Evolutionary conservation across 2,329 filamentous ascomycete genomes (phyloP).

Genomic region (Cladosporium austrohemisphaericum): DNA sequence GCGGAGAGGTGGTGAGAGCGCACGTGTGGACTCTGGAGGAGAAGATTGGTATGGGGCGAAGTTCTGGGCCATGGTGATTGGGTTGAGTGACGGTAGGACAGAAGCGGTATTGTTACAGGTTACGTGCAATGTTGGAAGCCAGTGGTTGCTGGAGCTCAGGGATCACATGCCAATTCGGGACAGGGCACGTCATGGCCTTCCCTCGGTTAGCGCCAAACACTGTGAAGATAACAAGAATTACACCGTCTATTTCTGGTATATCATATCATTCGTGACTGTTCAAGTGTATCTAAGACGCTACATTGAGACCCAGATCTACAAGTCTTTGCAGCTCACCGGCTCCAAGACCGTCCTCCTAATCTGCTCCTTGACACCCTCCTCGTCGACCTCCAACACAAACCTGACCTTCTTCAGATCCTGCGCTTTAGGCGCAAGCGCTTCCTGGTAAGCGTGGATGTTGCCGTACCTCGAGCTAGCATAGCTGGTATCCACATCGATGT

Average conservation of each 20-base stretch:
- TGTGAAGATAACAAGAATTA: too few species aligned
- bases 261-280: too few species aligned
- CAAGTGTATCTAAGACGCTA: too few species aligned
- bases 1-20: constrained; percentile 64
- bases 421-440: constrained; percentile 35
- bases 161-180: too few species aligned
- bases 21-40: constrained; percentile 77
- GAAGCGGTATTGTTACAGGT: too few species aligned
- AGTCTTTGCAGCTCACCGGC: constrained; percentile 1
- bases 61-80: constrained; percentile 66
- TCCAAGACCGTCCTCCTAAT: constrained; percentile 36
- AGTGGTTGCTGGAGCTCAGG: too few species aligned
- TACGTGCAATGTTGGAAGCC: too few species aligned
- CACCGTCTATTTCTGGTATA: too few species aligned
- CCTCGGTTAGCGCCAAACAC: too few species aligned
- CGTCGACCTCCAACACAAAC: constrained; percentile 40
- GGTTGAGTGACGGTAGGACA: too few species aligned
- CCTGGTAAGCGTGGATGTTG: constrained; percentile 44
- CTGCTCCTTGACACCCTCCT: constrained; percentile 32
- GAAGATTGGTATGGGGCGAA: constrained; percentile 97
- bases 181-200: too few species aligned
- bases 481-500: constrained; percentile 42
- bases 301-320: too few species aligned
- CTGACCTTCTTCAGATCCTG: constrained; percentile 38
- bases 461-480: constrained; percentile 42